phyloP scores from a whole-genome alignment of 2,329 filamentous ascomycete species.

The Cryphonectria japonica region DNA sequence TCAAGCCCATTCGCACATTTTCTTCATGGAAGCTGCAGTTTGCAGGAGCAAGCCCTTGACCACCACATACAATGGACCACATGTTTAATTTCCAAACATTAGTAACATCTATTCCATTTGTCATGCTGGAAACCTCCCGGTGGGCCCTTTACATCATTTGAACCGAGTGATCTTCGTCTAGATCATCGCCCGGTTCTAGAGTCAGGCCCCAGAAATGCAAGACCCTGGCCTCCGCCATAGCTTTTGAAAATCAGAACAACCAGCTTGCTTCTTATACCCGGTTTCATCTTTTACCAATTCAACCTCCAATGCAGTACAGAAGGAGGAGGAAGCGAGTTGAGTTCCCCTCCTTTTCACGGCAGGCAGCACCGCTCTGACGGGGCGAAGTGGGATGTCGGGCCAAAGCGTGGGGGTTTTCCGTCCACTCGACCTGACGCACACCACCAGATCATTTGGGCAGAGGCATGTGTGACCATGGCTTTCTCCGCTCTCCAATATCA shows the following conservation, averaged over 20 bases:
- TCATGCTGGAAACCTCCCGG: too few relatives aligned
- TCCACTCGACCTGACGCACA: neutral
- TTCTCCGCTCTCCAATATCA: slow-evolving; percentile 14
- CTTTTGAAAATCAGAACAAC: neutral
- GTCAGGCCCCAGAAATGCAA: neutral
- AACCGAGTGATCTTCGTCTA: too few relatives aligned
- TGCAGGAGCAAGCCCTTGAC: too few relatives aligned
- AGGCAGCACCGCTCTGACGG: slow-evolving; percentile 3
- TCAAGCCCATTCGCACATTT: too few relatives aligned
- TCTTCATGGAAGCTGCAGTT: too few relatives aligned
- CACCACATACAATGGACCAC: too few relatives aligned
- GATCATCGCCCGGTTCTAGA: too few relatives aligned
- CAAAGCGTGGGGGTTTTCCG: slow-evolving; percentile 19
- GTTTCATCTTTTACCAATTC: neutral
- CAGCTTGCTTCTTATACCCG: neutral
- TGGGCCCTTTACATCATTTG: too few relatives aligned
- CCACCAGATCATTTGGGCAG: slow-evolving; percentile 21
- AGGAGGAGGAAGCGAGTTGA: neutral
- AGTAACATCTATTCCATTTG: too few relatives aligned
- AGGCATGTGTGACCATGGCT: neutral
- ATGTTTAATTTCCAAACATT: too few relatives aligned
- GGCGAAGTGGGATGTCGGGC: neutral
- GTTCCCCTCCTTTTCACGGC: neutral
- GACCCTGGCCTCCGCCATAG: neutral
- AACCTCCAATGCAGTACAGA: neutral